phyloP scores from a whole-genome alignment of 768 basidiomycete genomes.

The Auricularia cornea region DNA sequence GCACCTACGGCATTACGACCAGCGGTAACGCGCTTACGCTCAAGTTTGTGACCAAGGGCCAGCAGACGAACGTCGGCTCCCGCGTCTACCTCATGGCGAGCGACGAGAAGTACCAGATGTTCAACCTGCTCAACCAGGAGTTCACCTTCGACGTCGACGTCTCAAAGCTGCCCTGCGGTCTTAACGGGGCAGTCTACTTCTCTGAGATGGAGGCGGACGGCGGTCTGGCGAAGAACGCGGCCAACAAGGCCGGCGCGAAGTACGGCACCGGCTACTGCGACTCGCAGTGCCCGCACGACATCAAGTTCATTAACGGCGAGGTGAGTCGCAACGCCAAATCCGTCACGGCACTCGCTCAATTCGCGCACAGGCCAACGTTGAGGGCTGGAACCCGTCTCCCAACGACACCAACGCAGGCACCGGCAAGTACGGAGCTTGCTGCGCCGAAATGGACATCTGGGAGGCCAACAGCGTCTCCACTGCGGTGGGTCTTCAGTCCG shows the following conservation, averaged over 20 bases:
- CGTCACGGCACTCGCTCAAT: too few relatives aligned
- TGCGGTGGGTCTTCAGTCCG: constrained; percentile 9
- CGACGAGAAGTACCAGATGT: constrained; percentile 36
- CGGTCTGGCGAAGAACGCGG: constrained; percentile 38
- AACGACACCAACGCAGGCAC: constrained; percentile 26
- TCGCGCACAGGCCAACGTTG: constrained; percentile 18
- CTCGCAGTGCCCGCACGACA: constrained; percentile 49
- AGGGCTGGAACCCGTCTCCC: constrained; percentile 21
- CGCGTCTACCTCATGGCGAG: constrained; percentile 42
- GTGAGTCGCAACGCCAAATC: constrained; percentile 21
- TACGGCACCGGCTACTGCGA: constrained; percentile 61
- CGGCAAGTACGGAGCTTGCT: constrained; percentile 23
- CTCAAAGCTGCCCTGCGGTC: constrained; percentile 47
- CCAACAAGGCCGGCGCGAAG: constrained; percentile 50
- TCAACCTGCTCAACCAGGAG: constrained; percentile 48
- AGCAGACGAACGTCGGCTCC: constrained; percentile 22
- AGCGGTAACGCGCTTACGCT: constrained; percentile 24
- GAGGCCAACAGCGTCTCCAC: constrained; percentile 25
- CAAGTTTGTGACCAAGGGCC: constrained; percentile 23
- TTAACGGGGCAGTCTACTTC: constrained; percentile 58
- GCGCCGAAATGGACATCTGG: constrained; percentile 29
- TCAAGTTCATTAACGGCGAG: constrained; percentile 53
- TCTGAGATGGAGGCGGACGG: constrained; percentile 44
- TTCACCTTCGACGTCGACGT: constrained; percentile 56
- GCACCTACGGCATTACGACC: constrained; percentile 27